Conservation (phyloP, 2,329 filamentous ascomycete genomes). For the Colletotrichum theobromicola region DNA sequence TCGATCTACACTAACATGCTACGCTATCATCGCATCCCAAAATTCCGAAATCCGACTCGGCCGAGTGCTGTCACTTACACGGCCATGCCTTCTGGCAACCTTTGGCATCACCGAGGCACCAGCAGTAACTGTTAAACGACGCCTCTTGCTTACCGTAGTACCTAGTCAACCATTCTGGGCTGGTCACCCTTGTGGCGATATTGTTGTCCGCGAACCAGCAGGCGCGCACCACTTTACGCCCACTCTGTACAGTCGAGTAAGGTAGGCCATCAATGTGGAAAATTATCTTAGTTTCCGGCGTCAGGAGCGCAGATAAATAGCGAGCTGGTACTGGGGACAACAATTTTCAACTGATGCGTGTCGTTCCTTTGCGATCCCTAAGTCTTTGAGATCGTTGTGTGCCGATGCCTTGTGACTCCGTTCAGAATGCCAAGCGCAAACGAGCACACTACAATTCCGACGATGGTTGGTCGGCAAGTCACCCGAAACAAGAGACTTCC, state of each 20-base stretch:
- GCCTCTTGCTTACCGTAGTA: background rate
- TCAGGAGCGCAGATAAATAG: background rate
- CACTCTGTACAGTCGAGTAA: background rate
- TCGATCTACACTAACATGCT: background rate
- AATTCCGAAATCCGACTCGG: background rate
- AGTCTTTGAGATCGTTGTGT: background rate
- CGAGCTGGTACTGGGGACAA: background rate
- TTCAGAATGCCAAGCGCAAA: background rate
- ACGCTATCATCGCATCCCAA: background rate
- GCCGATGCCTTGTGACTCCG: background rate
- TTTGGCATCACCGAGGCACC: background rate
- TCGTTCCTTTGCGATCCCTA: background rate
- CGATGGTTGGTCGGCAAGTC: background rate
- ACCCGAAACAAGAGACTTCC: background rate
- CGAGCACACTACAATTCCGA: background rate
- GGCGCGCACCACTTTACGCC: background rate
- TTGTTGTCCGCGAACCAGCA: background rate
- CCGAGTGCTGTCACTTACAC: background rate
- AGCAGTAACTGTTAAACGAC: background rate
- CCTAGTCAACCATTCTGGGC: background rate
- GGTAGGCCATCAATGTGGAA: background rate
- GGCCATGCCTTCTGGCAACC: background rate
- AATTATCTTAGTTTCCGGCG: background rate
- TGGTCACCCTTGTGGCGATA: background rate
- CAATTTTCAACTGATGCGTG: background rate